Evolutionary conservation across 2,329 filamentous ascomycete genomes (phyloP).

Genomic region (Mariannaea sp.): DNA sequence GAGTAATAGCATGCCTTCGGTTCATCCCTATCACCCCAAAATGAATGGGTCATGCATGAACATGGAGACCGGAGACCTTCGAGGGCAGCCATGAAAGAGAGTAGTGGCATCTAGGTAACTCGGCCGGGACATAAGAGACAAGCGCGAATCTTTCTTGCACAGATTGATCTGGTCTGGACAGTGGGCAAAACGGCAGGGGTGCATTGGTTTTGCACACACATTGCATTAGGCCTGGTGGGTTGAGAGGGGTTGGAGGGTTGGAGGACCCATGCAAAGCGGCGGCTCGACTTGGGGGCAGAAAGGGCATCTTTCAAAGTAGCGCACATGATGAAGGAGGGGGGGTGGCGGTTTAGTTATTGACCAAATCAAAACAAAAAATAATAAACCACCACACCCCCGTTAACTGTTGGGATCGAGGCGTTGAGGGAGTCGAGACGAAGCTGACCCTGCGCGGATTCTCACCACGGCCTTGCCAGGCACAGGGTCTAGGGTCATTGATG

Average conservation of each 20-base stretch:
- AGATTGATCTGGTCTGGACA: constrained; percentile 41
- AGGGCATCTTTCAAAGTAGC: constrained; percentile 34
- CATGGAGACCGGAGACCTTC: constrained; percentile 45
- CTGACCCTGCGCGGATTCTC: constrained; percentile 33
- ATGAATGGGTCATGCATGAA: constrained; percentile 45
- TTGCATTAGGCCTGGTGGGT: constrained; percentile 39
- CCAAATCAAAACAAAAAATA: too few species aligned
- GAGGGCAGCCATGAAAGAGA: constrained; percentile 28
- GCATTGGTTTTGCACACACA: constrained; percentile 36
- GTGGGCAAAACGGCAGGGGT: constrained; percentile 38
- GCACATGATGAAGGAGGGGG: constrained; percentile 34
- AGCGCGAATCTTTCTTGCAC: constrained; percentile 37
- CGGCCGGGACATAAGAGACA: constrained; percentile 35
- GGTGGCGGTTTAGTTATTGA: constrained; percentile 20
- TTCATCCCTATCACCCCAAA: constrained; percentile 31
- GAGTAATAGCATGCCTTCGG: constrained; percentile 13
- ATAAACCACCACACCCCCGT: too few species aligned
- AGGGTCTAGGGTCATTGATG: constrained; percentile 29
- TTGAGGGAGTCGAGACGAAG: constrained; percentile 32
- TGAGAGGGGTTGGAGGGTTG: constrained; percentile 40
- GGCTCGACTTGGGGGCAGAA: constrained; percentile 39
- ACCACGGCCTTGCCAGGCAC: constrained; percentile 35
- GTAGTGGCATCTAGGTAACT: constrained; percentile 36
- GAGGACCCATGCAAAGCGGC: constrained; percentile 37
- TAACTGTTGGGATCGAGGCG: constrained; percentile 36